phyloP scores from a whole-genome alignment of 345 rosid species.

The Camelina sativa region DNA sequence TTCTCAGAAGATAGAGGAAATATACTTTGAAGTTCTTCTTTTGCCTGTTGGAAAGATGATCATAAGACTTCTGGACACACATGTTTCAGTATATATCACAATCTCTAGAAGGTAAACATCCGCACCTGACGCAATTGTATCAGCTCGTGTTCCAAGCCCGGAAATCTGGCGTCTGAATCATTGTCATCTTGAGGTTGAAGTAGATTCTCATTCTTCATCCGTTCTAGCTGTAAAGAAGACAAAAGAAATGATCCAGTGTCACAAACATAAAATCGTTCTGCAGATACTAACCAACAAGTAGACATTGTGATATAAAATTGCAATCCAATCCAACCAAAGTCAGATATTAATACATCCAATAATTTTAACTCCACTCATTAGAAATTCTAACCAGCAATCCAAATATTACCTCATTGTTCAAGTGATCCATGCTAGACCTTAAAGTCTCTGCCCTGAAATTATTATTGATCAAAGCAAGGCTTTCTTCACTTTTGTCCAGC shows the following conservation, averaged over 20 bases:
- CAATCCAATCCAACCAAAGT: background rate
- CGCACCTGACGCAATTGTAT: slow-evolving; percentile 73
- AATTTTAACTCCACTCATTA: background rate
- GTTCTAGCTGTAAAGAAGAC: slow-evolving; percentile 68
- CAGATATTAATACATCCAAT: background rate
- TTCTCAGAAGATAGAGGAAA: slow-evolving; percentile 68
- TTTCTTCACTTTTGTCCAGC: slow-evolving; percentile 51
- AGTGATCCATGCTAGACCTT: slow-evolving; percentile 87
- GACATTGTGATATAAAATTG: slow-evolving; percentile 7
- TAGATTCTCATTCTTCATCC: slow-evolving; percentile 94
- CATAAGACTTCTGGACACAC: slow-evolving; percentile 28
- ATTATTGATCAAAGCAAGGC: slow-evolving; percentile 59
- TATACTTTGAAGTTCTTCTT: slow-evolving; percentile 77
- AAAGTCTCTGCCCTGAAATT: slow-evolving; percentile 69
- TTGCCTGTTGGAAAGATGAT: slow-evolving; percentile 60
- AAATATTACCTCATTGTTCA: slow-evolving; percentile 75
- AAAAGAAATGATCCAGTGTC: slow-evolving; percentile 5
- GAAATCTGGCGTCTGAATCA: slow-evolving; percentile 58
- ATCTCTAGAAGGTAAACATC: slow-evolving; percentile 21
- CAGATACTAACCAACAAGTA: background rate
- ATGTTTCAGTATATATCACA: slow-evolving; percentile 21
- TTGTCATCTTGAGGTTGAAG: slow-evolving; percentile 54
- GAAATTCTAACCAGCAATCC: background rate
- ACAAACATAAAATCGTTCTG: background rate
- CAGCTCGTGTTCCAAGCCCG: slow-evolving; percentile 68